These are phyloP conservation scores for Miscanthus lutarioriparius DNA, from an alignment of 176 grass and related monocot genomes.

Conservation along the genomic window DNA sequence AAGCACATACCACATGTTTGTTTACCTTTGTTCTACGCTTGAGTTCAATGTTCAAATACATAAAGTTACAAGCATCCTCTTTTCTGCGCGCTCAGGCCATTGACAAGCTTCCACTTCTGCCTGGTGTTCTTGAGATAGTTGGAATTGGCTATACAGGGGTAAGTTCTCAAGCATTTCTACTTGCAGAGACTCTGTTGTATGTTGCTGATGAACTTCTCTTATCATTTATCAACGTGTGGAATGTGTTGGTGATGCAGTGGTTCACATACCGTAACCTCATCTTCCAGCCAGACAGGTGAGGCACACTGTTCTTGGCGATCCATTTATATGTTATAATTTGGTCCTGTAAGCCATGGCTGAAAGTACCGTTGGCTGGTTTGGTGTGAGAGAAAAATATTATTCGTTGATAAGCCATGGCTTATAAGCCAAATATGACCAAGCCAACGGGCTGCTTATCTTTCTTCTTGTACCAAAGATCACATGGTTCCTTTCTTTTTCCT, in stretches of 20 bases:
- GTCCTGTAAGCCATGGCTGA: background rate
- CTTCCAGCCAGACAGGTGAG: constrained; percentile 87
- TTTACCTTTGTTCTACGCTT: background rate
- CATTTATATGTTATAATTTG: background rate
- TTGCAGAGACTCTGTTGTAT: background rate
- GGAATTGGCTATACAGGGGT: constrained; percentile 91
- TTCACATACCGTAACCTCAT: constrained; percentile 89
- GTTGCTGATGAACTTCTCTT: constrained; percentile 2
- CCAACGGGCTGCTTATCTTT: too few species aligned
- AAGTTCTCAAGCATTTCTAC: constrained; percentile 15
- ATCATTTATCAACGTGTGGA: background rate
- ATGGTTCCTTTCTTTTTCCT: background rate
- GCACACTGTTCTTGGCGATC: background rate
- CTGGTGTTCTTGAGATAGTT: constrained; percentile 80
- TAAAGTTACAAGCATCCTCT: background rate
- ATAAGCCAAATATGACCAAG: too few species aligned
- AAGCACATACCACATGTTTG: background rate
- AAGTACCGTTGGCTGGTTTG: too few species aligned
- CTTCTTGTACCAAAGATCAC: background rate
- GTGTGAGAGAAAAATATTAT: too few species aligned
- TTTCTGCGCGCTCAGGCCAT: constrained; percentile 49
- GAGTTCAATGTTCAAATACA: background rate
- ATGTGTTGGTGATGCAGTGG: constrained; percentile 71
- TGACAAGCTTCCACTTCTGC: constrained; percentile 82
- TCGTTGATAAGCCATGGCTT: too few species aligned